A percentile compares a stretch with the other conserved stretches of the same genome.
These are phyloP conservation scores for Neopestalotiopsis rosae DNA, from an alignment of 2,329 filamentous ascomycete genomes.

Conservation along the genomic window DNA sequence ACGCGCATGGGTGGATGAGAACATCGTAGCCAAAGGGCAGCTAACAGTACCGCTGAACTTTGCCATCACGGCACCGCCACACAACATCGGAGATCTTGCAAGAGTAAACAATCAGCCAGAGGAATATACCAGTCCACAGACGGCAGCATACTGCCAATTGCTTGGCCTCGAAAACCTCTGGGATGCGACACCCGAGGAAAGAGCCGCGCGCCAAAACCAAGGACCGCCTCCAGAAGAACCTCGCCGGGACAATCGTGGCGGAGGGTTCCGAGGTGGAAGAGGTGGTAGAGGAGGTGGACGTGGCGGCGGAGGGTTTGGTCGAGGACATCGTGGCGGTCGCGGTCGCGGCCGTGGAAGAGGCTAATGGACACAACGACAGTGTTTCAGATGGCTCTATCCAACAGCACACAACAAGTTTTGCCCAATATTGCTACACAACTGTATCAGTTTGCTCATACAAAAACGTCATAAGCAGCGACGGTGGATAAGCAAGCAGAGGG, in stretches of 20 bases:
- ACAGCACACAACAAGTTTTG: too few relatives aligned
- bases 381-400: too few relatives aligned
- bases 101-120: constrained; percentile 67
- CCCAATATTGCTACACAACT: too few relatives aligned
- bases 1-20: constrained; percentile 78
- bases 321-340: constrained; percentile 30
- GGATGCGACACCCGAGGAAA: constrained; percentile 74
- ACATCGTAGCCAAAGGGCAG: constrained; percentile 68
- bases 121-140: constrained; percentile 90
- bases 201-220: constrained; percentile 58
- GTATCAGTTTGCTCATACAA: too few relatives aligned
- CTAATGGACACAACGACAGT: neutral
- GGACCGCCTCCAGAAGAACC: constrained; percentile 57
- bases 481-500: too few relatives aligned
- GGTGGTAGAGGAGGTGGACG: constrained; percentile 37
- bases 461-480: too few relatives aligned
- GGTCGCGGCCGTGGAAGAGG: constrained; percentile 22
- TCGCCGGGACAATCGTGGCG: constrained; percentile 19
- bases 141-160: constrained; percentile 78
- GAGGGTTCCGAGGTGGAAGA: constrained; percentile 30
- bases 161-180: constrained; percentile 79
- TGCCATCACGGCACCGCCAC: constrained; percentile 73
- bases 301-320: constrained; percentile 40
- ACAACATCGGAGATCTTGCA: constrained; percentile 63
- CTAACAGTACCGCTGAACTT: constrained; percentile 82